Percentiles rank a stretch among this genome's conserved stretches.
These are phyloP conservation scores for Candida methanosorbosa DNA, from an alignment of 805 yeast genomes.

Conservation along the genomic window DNA sequence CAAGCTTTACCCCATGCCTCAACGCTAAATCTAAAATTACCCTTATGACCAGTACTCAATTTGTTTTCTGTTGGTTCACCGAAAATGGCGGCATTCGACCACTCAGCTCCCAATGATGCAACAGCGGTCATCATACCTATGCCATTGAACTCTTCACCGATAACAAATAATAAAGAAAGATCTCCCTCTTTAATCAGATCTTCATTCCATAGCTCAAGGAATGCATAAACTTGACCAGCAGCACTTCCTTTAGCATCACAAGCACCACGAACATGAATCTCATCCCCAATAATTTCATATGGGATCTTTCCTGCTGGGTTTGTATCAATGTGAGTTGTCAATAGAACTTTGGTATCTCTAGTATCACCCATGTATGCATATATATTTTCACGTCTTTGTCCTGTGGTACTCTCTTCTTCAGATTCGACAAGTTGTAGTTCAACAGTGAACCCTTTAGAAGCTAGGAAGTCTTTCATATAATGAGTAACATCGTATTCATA, in stretches of 20 bases:
- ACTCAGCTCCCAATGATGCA: slow-evolving; percentile 3
- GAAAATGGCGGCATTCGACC: slow-evolving; percentile 55
- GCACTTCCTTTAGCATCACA: slow-evolving; percentile 65
- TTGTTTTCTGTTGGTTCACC: slow-evolving; percentile 72
- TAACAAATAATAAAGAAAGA: slow-evolving; percentile 49
- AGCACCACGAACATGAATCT: slow-evolving; percentile 58
- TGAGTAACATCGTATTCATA: slow-evolving; percentile 29
- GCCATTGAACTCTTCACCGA: slow-evolving; percentile 64
- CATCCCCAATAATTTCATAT: slow-evolving; percentile 37
- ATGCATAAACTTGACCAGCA: slow-evolving; percentile 51
- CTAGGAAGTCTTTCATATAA: slow-evolving; percentile 31
- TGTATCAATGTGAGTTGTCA: slow-evolving; percentile 63
- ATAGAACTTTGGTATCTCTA: slow-evolving; percentile 38
- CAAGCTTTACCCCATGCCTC: slow-evolving; percentile 45
- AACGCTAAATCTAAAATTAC: slow-evolving; percentile 34
- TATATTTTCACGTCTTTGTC: too few relatives aligned
- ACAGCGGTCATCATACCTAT: slow-evolving; percentile 49
- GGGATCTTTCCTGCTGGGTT: slow-evolving; percentile 61
- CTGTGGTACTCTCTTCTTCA: too few relatives aligned
- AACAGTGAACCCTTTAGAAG: slow-evolving; percentile 39
- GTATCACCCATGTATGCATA: slow-evolving; percentile 45
- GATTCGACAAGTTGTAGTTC: slow-evolving; percentile 31
- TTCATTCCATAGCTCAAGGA: slow-evolving; percentile 32
- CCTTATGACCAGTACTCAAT: slow-evolving; percentile 65
- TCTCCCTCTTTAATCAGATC: slow-evolving; percentile 42